Evolutionary conservation across 345 rosid genomes (phyloP), one percentile per base, ranked within the genome.

Genomic region (Hypericum perforatum): DNA sequence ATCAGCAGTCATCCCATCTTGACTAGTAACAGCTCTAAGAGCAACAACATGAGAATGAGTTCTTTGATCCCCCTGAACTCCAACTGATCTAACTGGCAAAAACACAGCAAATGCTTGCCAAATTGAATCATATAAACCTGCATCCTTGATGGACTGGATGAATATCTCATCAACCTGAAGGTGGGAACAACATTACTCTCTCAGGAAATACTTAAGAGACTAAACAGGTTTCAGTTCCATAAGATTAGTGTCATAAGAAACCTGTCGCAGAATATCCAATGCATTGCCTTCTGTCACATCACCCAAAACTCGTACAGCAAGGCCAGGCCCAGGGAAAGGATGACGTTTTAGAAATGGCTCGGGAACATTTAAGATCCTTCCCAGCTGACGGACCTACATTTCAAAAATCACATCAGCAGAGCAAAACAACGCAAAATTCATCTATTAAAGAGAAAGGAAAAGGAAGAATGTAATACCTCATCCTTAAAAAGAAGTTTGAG

Each of bases 41-140:
- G 97, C 95, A 71, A 94, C 97, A 10, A 94, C 97, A 74, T 94
- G 84, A 63, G 99, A 86, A 74, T 94, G 97, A 8, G 99, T 89
- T 71, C 99, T 82, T 76, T 94, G 94, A 82, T 94, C 97, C 2
- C 99, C 99, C 74, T 89, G 97, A 65, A 94, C 95, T 70, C 97
- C 99, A 61, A 89, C 99, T 12, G 95, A 85, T 68, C 86, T 79
- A 57, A 94, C 75, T 14, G 99, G 99, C 69, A 94, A 74, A 76
- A 89, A 89, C 54, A 94, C 99, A 13, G 95, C 97, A 50, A 89
- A 94, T 61, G 99, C 99, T 82, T 94, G 99, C 98, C 98, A 94
- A 60, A 94, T 94, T 8, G 61, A 63, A 74, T 94, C 95, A 53
- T 94, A 94, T 6, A 94, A 82, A 58, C 95, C 97, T 0, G 94